Percentiles rank a stretch among this genome's conserved stretches.
Conservation (phyloP, 176 grass and related monocot species). For the Bolboschoenus planiculmis region DNA sequence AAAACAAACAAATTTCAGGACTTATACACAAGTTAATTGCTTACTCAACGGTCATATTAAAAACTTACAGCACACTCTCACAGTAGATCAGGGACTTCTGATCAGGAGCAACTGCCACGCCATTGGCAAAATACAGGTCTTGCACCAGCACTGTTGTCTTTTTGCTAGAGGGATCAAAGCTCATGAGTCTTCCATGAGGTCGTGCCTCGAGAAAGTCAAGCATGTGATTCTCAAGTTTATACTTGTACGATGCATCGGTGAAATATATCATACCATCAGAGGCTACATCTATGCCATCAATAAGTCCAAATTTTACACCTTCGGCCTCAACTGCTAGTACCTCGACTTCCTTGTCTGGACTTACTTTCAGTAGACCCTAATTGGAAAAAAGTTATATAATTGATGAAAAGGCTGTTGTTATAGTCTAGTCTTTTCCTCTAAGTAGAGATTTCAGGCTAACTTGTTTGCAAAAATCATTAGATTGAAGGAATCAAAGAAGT, state of each 20-base stretch:
- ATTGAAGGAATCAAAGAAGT: not conserved
- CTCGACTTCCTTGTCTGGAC: constrained; percentile 32
- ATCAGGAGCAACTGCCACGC: constrained; percentile 57
- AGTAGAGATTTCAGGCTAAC: not conserved
- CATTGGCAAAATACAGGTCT: constrained; percentile 75
- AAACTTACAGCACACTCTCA: constrained; percentile 57
- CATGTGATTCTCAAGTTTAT: constrained; percentile 23
- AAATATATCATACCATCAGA: constrained; percentile 61
- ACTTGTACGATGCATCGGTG: constrained; percentile 75
- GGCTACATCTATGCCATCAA: constrained; percentile 74
- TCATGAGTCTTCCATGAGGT: constrained; percentile 60
- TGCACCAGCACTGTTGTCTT: constrained; percentile 41
- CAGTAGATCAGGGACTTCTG: constrained; percentile 66
- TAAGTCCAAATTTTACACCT: constrained; percentile 52
- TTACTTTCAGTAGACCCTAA: constrained; percentile 64
- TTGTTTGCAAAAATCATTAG: not conserved
- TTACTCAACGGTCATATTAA: not conserved
- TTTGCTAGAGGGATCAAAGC: constrained; percentile 48
- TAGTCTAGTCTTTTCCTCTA: not conserved
- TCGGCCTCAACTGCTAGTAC: constrained; percentile 51
- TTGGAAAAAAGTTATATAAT: not conserved
- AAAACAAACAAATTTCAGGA: not conserved
- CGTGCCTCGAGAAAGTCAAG: constrained; percentile 44
- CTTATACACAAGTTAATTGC: not conserved
- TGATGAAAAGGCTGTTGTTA: not conserved